phyloP scores from a whole-genome alignment of 1,139 yeast genomes.

The Geotrichum carabidarum region DNA sequence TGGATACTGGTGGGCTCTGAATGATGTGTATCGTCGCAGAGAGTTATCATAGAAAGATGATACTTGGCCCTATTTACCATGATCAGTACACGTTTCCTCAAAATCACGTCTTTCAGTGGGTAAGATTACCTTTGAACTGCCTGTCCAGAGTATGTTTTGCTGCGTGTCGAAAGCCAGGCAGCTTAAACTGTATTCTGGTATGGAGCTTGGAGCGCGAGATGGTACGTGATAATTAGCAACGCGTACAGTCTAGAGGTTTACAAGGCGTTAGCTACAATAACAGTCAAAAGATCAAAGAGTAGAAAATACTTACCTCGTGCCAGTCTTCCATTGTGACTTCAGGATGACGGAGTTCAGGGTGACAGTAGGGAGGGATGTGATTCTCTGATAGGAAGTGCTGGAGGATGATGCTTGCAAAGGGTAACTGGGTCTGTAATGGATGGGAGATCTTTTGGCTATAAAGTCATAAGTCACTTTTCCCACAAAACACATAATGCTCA shows the following conservation, averaged over 20 bases:
- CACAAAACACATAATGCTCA: too few relatives aligned
- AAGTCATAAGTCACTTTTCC: too few relatives aligned
- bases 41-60: conserved; percentile 45
- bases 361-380: too few relatives aligned
- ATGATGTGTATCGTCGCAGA: conserved; percentile 43
- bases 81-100: conserved; percentile 17
- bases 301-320: conserved; percentile 40
- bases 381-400: too few relatives aligned
- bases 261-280: conserved; percentile 24
- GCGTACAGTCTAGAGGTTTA: conserved; percentile 29
- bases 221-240: conserved; percentile 27
- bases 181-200: conserved; percentile 30
- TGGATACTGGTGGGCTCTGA: conserved; percentile 33
- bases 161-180: conserved; percentile 56
- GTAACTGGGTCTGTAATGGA: too few relatives aligned
- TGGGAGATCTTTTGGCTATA: too few relatives aligned
- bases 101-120: conserved; percentile 9
- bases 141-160: conserved; percentile 79
- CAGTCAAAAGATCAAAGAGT: background rate
- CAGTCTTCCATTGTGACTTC: conserved; percentile 42
- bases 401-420: too few relatives aligned
- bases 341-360: background rate
- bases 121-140: conserved; percentile 50
- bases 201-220: conserved; percentile 21
- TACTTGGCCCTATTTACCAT: conserved; percentile 39